These are phyloP conservation scores for Cicer bijugum DNA, from an alignment of 306 rosid genomes.

Conservation along the genomic window DNA sequence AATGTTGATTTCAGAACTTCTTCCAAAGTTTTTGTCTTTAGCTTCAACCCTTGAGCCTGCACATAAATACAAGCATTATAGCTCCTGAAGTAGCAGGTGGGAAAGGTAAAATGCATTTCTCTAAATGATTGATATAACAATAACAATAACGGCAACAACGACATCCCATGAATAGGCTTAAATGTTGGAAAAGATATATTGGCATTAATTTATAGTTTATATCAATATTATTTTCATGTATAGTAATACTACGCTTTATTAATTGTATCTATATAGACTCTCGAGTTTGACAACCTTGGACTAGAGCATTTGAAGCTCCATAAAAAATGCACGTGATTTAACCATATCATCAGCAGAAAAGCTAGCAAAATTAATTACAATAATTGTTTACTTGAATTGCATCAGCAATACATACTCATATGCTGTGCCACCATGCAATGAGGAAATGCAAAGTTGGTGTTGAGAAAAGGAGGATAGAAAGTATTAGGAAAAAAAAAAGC, in stretches of 20 bases:
- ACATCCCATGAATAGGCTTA: neutral
- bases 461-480: conserved; percentile 25
- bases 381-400: too few species aligned
- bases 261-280: too few species aligned
- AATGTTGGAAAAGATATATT: too few species aligned
- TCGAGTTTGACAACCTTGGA: too few species aligned
- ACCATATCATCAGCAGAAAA: too few species aligned
- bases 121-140: neutral
- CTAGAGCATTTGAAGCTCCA: too few species aligned
- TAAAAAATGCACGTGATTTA: too few species aligned
- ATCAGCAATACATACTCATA: neutral
- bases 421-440: conserved; percentile 5
- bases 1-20: conserved; percentile 65
- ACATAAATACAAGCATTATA: conserved; percentile 35
- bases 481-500: conserved; percentile 14
- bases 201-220: too few species aligned
- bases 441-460: conserved; percentile 31
- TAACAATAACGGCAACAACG: neutral
- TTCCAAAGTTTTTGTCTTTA: conserved; percentile 70
- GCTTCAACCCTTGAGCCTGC: conserved; percentile 72
- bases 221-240: too few species aligned
- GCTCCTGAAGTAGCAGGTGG: neutral
- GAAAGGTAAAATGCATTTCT: conserved; percentile 29
- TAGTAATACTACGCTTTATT: too few species aligned
- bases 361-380: too few species aligned